These are phyloP conservation scores for Cryptosporidium meleagridis DNA, from an alignment of 169 alveolate genomes.

Conservation along the genomic window DNA sequence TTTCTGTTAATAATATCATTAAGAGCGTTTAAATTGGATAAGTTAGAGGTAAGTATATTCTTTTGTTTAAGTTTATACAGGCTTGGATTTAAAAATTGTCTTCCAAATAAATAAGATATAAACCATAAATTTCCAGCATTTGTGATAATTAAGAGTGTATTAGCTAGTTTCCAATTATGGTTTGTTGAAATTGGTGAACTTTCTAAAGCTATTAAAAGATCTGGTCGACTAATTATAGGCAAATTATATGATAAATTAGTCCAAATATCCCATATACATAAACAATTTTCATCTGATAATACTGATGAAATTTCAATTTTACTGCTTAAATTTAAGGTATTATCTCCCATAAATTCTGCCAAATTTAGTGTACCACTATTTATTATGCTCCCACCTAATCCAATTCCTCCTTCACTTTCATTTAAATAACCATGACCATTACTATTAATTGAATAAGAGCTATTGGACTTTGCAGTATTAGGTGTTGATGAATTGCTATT, in stretches of 20 bases:
- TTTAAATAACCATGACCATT: not conserved
- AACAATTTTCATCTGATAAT: slow-evolving; percentile 43
- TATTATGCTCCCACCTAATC: not conserved
- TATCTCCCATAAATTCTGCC: slow-evolving; percentile 74
- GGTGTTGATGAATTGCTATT: not conserved
- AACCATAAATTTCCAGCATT: slow-evolving; percentile 29
- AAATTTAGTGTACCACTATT: slow-evolving; percentile 39
- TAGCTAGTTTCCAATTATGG: slow-evolving; percentile 31
- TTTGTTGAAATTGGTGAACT: not conserved
- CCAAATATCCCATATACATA: slow-evolving; percentile 72
- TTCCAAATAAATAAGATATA: slow-evolving; percentile 45
- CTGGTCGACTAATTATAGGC: not conserved
- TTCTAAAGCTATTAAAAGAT: slow-evolving; percentile 47
- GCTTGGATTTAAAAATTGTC: slow-evolving; percentile 14
- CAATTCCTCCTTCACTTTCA: not conserved
- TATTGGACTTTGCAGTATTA: not conserved
- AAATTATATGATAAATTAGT: not conserved
- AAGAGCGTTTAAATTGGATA: not conserved
- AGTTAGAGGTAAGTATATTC: slow-evolving; percentile 15
- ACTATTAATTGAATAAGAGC: not conserved
- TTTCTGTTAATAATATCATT: not conserved
- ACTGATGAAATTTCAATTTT: not conserved
- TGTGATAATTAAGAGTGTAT: slow-evolving; percentile 1
- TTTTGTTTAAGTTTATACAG: slow-evolving; percentile 34
- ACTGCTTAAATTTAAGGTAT: slow-evolving; percentile 11